Percentiles rank a stretch among this genome's conserved stretches.
These are phyloP conservation scores for Morella rubra DNA, from an alignment of 306 rosid species.

Conservation along the genomic window DNA sequence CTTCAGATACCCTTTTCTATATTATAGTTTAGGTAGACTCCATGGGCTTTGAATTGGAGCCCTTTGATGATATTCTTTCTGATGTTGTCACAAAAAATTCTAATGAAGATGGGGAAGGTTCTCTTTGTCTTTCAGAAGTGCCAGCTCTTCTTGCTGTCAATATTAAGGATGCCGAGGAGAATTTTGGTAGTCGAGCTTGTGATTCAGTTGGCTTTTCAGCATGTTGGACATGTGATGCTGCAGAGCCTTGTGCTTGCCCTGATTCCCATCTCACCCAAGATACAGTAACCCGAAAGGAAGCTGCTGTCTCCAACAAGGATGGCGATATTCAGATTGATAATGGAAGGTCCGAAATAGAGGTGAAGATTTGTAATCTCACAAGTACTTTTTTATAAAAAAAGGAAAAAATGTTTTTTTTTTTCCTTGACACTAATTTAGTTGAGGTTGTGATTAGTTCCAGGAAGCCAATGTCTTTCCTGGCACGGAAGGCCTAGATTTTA, in stretches of 20 bases:
- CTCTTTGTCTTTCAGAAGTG: slow-evolving; percentile 30
- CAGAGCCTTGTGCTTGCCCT: slow-evolving; percentile 33
- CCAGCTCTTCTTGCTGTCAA: slow-evolving; percentile 28
- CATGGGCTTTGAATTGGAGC: slow-evolving; percentile 58
- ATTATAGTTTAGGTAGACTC: slow-evolving; percentile 49
- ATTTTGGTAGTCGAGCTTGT: slow-evolving; percentile 33
- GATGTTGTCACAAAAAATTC: slow-evolving; percentile 42
- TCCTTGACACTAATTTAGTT: slow-evolving; percentile 1
- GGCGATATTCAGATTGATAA: slow-evolving; percentile 25
- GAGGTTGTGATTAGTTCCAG: slow-evolving; percentile 39
- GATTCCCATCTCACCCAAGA: slow-evolving; percentile 25
- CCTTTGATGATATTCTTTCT: slow-evolving; percentile 49
- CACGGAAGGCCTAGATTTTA: slow-evolving; percentile 15
- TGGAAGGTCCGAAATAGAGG: slow-evolving; percentile 36
- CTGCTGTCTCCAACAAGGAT: slow-evolving; percentile 7
- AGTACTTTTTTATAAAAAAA: background rate
- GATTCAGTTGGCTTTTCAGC: slow-evolving; percentile 12
- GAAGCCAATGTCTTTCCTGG: slow-evolving; percentile 36
- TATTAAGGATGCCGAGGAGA: slow-evolving; percentile 32
- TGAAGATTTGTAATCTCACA: slow-evolving; percentile 12
- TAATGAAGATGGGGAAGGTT: slow-evolving; percentile 29
- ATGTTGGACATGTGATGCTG: slow-evolving; percentile 31
- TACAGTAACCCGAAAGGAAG: slow-evolving; percentile 12
- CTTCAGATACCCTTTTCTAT: background rate
- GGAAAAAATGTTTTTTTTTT: background rate